These are phyloP conservation scores for Leccinum ochraceum DNA, from an alignment of 768 basidiomycete genomes.

Conservation along the genomic window DNA sequence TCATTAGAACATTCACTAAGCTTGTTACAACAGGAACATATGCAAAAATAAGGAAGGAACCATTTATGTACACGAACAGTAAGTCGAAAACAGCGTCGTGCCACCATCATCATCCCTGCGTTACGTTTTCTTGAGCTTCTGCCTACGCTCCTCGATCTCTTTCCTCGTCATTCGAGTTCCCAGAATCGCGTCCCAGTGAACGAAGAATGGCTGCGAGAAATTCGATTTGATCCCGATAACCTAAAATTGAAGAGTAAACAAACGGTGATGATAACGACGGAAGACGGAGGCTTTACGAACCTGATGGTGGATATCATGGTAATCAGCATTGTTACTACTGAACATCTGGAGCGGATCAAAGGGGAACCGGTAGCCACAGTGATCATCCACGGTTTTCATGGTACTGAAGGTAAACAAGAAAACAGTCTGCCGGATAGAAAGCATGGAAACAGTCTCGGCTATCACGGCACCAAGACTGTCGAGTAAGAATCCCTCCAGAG, in stretches of 20 bases:
- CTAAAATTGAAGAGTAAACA: slow-evolving; percentile 8
- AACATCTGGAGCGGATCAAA: slow-evolving; percentile 91
- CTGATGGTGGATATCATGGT: slow-evolving; percentile 98
- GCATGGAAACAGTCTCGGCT: slow-evolving; percentile 65
- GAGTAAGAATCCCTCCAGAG: slow-evolving; percentile 88
- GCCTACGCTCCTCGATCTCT: slow-evolving; percentile 57
- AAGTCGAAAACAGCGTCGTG: not conserved
- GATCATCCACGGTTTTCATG: slow-evolving; percentile 94
- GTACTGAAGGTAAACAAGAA: slow-evolving; percentile 83
- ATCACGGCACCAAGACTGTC: slow-evolving; percentile 81
- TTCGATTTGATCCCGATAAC: slow-evolving; percentile 89
- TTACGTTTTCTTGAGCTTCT: slow-evolving; percentile 33
- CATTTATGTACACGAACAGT: not conserved
- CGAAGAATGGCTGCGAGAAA: slow-evolving; percentile 94
- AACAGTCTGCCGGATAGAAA: slow-evolving; percentile 81
- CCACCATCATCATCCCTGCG: too few relatives aligned
- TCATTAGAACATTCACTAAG: slow-evolving; percentile 18
- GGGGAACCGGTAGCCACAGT: slow-evolving; percentile 87
- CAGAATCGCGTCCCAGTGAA: slow-evolving; percentile 88
- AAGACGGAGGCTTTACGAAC: slow-evolving; percentile 37
- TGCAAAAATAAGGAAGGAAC: slow-evolving; percentile 4
- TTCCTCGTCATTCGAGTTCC: slow-evolving; percentile 81
- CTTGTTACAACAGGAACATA: slow-evolving; percentile 25
- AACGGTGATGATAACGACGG: not conserved
- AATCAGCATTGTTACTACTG: slow-evolving; percentile 89